A percentile compares a stretch with the other conserved stretches of the same genome.
Evolutionary conservation across 139 green algal species (phyloP).

Genomic region (Picochlorum costavermella): DNA sequence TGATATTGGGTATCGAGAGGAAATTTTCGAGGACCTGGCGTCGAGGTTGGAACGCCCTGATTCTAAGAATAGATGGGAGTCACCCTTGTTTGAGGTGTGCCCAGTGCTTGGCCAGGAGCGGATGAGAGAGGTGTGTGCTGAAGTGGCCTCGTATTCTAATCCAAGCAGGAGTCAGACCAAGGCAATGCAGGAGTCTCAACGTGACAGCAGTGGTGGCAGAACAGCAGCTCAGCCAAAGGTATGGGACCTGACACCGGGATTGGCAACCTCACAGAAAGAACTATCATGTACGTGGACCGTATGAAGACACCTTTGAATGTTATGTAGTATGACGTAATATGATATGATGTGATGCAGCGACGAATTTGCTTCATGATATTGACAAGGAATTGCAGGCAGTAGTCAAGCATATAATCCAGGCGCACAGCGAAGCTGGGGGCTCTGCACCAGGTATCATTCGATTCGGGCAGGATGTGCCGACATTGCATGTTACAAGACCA

Average conservation of each 20-base stretch:
- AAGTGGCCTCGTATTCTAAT: not conserved
- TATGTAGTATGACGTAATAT: not conserved
- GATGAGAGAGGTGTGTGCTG: not conserved
- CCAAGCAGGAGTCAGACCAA: no score
- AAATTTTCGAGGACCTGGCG: slow-evolving; percentile 70
- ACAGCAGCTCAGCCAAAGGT: not conserved
- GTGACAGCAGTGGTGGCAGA: not conserved
- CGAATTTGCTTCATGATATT: slow-evolving; percentile 81
- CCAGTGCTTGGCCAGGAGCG: slow-evolving; percentile 9
- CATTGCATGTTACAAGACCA: slow-evolving; percentile 25
- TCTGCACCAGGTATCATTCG: slow-evolving; percentile 32
- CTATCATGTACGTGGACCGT: slow-evolving; percentile 11
- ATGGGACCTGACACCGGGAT: slow-evolving; percentile 7
- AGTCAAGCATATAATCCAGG: slow-evolving; percentile 42
- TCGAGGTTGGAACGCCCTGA: slow-evolving; percentile 81
- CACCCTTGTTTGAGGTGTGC: slow-evolving; percentile 63
- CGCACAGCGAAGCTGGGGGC: slow-evolving; percentile 41
- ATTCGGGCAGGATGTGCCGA: slow-evolving; percentile 19
- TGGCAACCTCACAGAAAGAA: slow-evolving; percentile 5
- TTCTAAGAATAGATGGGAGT: slow-evolving; percentile 79
- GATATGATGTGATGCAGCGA: slow-evolving; percentile 32
- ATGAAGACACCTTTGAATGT: not conserved
- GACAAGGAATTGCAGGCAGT: slow-evolving; percentile 64
- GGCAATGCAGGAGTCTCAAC: no score
- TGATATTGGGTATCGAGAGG: slow-evolving; percentile 16